phyloP scores from a whole-genome alignment of 2,329 filamentous ascomycete genomes.

The Colletotrichum coccodes region DNA sequence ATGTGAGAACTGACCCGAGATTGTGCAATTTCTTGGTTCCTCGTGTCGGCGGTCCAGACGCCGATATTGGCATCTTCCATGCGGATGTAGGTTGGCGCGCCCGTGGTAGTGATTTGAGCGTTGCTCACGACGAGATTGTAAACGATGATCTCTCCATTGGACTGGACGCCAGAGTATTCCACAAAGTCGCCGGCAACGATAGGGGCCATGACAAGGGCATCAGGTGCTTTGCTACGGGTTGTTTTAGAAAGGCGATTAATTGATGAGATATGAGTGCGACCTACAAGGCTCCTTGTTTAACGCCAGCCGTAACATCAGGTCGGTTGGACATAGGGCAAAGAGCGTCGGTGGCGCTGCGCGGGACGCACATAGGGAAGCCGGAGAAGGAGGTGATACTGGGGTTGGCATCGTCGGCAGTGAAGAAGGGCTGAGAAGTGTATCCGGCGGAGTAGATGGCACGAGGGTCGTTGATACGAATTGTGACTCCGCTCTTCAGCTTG shows the following conservation, averaged over 20 bases:
- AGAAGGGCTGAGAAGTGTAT: conserved; percentile 48
- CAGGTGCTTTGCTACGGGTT: conserved; percentile 41
- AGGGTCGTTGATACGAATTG: conserved; percentile 53
- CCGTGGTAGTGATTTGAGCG: conserved; percentile 48
- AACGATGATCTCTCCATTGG: conserved; percentile 45
- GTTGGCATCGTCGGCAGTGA: conserved; percentile 57
- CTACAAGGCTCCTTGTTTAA: conserved; percentile 34
- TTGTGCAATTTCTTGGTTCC: conserved; percentile 47
- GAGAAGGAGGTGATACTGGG: conserved; percentile 57
- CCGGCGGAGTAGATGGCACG: conserved; percentile 52
- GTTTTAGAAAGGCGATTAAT: background rate
- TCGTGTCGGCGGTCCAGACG: conserved; percentile 44
- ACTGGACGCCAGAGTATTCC: conserved; percentile 48
- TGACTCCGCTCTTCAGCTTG: conserved; percentile 48
- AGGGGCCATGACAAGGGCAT: conserved; percentile 51
- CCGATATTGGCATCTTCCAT: conserved; percentile 54
- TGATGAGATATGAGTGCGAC: background rate
- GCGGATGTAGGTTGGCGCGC: conserved; percentile 49
- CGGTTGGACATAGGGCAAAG: conserved; percentile 50
- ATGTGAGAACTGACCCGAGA: conserved; percentile 30
- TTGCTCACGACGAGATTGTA: conserved; percentile 48
- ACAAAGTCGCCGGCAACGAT: conserved; percentile 52
- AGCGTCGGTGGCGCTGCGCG: conserved; percentile 46
- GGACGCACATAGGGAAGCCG: conserved; percentile 64
- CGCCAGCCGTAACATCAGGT: conserved; percentile 32